Base-by-base conservation (phyloP, 495 filamentous ascomycete species). In the Filosporella fistucella region DNA sequence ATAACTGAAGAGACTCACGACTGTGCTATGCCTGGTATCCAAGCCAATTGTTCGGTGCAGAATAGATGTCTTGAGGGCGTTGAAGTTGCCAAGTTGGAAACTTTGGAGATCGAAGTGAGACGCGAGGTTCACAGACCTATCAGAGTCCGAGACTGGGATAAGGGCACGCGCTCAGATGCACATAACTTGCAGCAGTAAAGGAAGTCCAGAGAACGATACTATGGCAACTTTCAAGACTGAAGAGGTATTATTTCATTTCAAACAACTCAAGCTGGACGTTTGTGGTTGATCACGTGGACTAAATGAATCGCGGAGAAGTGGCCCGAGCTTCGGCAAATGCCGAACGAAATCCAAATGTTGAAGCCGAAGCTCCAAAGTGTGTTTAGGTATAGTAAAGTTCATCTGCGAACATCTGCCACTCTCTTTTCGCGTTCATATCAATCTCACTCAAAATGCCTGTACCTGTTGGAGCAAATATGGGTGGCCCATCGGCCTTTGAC, bases 401-500 rank as follows among this genome's bases (percentile, higher is more conserved):
- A 20, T 47, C 33, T 26, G 38, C 3, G 11, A 32, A 17, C 41
- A 2, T 30, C 26, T 24, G 21, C 8, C 2, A 0, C 17, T 0
- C 28, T 35, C 10, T 34, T 4, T 30, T 29, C 18, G 6, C 42
- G 9, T 45, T 23, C 47, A 26, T 20, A 42, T 36, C 36, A 35
- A 36, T 22, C 12, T 9, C 10, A 37, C 9, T 24, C 55, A 66
- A 76, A 32, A 88, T 88, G 84, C 85, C 85, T 52, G 78, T 86
- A 55, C 81, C 85, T 52, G 77, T 76, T 47, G 76, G 75, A 58
- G 57, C 66, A 56, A 66, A 69, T 61, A 61, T 59, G 57, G 63
- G 65, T 43, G 91, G 86, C 52, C 88, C 86, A 38, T 94, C 91
- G 24, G 87, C 84, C 33, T 80, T 91, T 57, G 91, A 98, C 63